A percentile compares a stretch with the other conserved stretches of the same genome.
Evolutionary conservation across 139 green algal species (phyloP).

Genomic region (Chlorella sp.): DNA sequence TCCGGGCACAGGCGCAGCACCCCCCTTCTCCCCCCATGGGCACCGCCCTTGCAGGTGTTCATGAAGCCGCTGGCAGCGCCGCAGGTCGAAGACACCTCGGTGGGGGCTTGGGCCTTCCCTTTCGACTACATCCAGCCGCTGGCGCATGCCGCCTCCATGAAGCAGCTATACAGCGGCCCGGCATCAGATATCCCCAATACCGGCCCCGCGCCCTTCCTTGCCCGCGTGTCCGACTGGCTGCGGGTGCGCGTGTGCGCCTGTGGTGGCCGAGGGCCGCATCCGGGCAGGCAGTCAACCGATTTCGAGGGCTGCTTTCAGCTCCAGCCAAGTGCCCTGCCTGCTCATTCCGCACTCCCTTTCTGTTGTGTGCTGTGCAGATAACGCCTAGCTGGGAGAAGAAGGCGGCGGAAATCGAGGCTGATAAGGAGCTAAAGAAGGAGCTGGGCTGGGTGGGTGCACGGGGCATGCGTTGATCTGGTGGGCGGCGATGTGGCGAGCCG

Average conservation of each 20-base stretch:
- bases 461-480: slow-evolving; percentile 26
- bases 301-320: too few species aligned
- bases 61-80: slow-evolving; percentile 58
- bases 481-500: background rate
- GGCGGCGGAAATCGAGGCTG: slow-evolving; percentile 76
- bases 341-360: background rate
- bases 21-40: too few species aligned
- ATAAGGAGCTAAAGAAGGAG: slow-evolving; percentile 55
- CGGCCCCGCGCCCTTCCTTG: slow-evolving; percentile 73
- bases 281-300: too few species aligned
- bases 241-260: slow-evolving; percentile 22
- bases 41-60: too few species aligned
- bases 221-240: slow-evolving; percentile 59
- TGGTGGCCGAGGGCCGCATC: too few species aligned
- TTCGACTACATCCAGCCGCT: slow-evolving; percentile 82
- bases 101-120: slow-evolving; percentile 53
- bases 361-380: too few species aligned
- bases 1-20: too few species aligned
- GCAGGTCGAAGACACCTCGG: background rate
- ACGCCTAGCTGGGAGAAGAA: slow-evolving; percentile 77
- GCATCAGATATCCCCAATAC: slow-evolving; percentile 37
- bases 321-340: too few species aligned
- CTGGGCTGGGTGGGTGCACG: slow-evolving; percentile 80
- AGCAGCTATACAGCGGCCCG: slow-evolving; percentile 13
- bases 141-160: slow-evolving; percentile 28